A percentile compares a stretch with the other conserved stretches of the same genome.
phyloP scores from a whole-genome alignment of 441 rosid species.

The Brassica hybrid region DNA sequence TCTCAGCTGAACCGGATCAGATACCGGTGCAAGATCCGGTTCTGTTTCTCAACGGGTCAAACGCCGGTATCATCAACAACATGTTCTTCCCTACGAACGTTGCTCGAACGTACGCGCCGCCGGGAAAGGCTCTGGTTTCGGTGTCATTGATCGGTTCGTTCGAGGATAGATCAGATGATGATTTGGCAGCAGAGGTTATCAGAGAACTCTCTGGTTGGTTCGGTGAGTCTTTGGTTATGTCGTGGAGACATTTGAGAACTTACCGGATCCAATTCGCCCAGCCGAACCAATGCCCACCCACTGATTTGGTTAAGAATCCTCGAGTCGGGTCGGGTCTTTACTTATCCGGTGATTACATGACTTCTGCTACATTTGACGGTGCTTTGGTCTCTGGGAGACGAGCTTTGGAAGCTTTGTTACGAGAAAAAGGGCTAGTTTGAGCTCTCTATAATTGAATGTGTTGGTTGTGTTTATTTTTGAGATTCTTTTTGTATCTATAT shows the following conservation, averaged over 20 bases:
- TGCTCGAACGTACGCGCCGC: conserved; percentile 73
- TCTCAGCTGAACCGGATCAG: conserved; percentile 53
- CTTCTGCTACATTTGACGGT: conserved; percentile 88
- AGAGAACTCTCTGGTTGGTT: conserved; percentile 79
- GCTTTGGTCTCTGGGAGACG: conserved; percentile 87
- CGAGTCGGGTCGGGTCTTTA: conserved; percentile 56
- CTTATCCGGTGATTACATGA: conserved; percentile 74
- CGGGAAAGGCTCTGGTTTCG: conserved; percentile 68
- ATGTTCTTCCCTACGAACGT: conserved; percentile 91
- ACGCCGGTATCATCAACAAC: conserved; percentile 77
- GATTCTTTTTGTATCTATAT: conserved; percentile 14
- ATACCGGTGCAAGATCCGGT: conserved; percentile 77
- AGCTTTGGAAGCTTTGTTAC: conserved; percentile 77
- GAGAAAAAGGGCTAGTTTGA: conserved; percentile 36
- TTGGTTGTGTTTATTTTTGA: neutral
- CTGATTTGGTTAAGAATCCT: conserved; percentile 63
- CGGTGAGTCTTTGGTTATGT: conserved; percentile 50
- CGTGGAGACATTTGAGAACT: conserved; percentile 78
- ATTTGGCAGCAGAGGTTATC: conserved; percentile 54
- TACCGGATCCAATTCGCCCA: conserved; percentile 77
- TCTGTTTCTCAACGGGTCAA: conserved; percentile 76
- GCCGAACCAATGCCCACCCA: conserved; percentile 85
- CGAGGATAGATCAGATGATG: conserved; percentile 55
- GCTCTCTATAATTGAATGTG: neutral
- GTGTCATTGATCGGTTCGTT: conserved; percentile 77